A percentile compares a stretch with the other conserved stretches of the same genome.
phyloP scores from a whole-genome alignment of 176 grass and related monocot species.

The Thalia dealbata region DNA sequence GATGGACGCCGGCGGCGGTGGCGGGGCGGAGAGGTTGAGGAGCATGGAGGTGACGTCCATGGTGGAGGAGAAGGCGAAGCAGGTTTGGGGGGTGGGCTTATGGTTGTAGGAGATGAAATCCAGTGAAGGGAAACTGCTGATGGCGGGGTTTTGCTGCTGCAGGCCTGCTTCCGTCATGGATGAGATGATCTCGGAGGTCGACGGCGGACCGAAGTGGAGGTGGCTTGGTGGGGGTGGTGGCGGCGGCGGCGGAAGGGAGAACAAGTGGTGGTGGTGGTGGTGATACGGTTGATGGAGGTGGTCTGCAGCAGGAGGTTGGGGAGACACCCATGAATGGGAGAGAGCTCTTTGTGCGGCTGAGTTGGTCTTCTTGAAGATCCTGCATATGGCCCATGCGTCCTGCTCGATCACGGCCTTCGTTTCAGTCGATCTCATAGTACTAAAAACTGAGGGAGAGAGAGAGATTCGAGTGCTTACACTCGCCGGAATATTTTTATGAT shows the following conservation, averaged over 20 bases:
- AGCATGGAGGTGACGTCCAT: constrained; percentile 69
- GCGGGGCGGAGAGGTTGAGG: constrained; percentile 23
- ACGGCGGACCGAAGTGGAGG: constrained; percentile 1
- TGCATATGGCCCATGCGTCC: constrained; percentile 95
- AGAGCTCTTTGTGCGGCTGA: constrained; percentile 63
- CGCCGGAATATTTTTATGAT: constrained; percentile 61
- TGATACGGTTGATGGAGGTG: constrained; percentile 20
- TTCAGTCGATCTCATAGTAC: too few species aligned
- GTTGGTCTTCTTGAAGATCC: constrained; percentile 95
- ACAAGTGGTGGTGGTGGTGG: constrained; percentile 8
- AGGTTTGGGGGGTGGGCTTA: constrained; percentile 18
- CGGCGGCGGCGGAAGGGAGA: constrained; percentile 25
- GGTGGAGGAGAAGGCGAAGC: constrained; percentile 28
- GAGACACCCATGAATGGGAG: constrained; percentile 67
- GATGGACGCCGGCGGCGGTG: constrained; percentile 30
- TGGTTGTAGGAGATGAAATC: constrained; percentile 38
- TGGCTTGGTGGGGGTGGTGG: background rate
- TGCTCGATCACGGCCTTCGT: background rate
- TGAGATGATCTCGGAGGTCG: constrained; percentile 34
- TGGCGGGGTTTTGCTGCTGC: background rate
- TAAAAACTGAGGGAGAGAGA: too few species aligned
- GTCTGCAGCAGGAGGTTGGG: constrained; percentile 18
- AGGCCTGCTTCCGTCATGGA: constrained; percentile 30
- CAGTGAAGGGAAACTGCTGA: constrained; percentile 15
- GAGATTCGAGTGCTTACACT: constrained; percentile 78